A percentile compares a stretch with the other conserved stretches of the same genome.
Conservation (phyloP, 1,139 yeast species). For the Dujonia santamariae region DNA sequence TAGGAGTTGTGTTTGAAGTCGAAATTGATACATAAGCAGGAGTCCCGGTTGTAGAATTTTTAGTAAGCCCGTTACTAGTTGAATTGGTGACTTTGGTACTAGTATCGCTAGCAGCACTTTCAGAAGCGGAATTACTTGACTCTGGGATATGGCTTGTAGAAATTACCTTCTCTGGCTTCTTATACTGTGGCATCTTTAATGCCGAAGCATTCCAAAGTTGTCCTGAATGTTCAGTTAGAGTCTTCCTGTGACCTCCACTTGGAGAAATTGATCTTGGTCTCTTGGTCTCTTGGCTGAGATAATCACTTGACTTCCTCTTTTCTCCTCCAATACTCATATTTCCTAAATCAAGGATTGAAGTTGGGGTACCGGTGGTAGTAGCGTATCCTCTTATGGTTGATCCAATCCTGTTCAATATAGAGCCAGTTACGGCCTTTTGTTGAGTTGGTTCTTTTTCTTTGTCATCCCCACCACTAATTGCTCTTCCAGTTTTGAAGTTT, state of each 20-base stretch:
- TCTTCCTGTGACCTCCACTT: background rate
- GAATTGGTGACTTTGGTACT: too few species aligned
- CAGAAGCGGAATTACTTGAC: too few species aligned
- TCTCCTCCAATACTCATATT: conserved; percentile 2
- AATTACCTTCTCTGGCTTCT: conserved; percentile 22
- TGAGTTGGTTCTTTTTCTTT: background rate
- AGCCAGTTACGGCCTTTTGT: background rate
- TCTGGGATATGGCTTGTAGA: background rate
- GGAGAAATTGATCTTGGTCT: conserved; percentile 3
- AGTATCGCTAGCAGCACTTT: too few species aligned
- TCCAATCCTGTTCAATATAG: conserved; percentile 10
- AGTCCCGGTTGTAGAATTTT: too few species aligned
- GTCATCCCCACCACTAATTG: conserved; percentile 11
- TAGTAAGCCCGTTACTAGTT: too few species aligned
- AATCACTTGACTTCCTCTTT: conserved; percentile 7
- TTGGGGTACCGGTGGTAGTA: background rate
- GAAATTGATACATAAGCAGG: too few species aligned
- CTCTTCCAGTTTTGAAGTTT: conserved; percentile 17
- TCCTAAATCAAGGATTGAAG: background rate
- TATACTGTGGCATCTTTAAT: conserved; percentile 41
- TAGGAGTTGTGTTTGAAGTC: conserved; percentile 2
- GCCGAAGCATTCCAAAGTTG: conserved; percentile 17
- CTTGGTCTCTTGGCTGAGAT: conserved; percentile 3
- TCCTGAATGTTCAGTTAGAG: background rate
- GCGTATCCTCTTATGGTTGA: conserved; percentile 10